Evolutionary conservation across 1,284 basidiomycete genomes (phyloP), one percentile per base, ranked within the genome.

Genomic region (Fistulina hepatica): DNA sequence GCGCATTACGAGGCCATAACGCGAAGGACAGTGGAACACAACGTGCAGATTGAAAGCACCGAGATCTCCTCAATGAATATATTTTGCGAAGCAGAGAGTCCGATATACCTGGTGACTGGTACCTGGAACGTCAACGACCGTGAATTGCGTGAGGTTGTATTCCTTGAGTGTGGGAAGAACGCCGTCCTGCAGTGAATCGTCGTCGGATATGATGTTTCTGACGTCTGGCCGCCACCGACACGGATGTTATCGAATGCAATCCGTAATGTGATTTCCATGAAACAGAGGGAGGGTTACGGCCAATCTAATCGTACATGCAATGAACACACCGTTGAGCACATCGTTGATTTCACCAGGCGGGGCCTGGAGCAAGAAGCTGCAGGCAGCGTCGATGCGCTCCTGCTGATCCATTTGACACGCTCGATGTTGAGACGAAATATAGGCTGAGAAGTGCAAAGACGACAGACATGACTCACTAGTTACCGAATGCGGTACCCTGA

Each of bases 311-410:
- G 33, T 24, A 40, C 31, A 30, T 31, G 28, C 25, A 43, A 40
- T 24, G 28, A 37, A 48, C 61, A 50, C 46, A 85, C 85, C 89
- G 53, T 88, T 90, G 42, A 94, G 70, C 19, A 94, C 89, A 62
- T 94, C 91, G 56, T 93, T 94, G 50, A 94, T 91, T 63, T 97
- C 86, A 37, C 92, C 92, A 0, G 92, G 92, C 10, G 92, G 92
- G 1, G 86, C 78, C 57, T 94, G 91, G 2, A 88, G 69, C 22
- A 97, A 67, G 51, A 95, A 89, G 36, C 65, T 65, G 12, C 81
- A 78, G 6, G 84, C 90, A 9, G 71, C 69, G 51, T 75, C 64
- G 34, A 85, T 74, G 20, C 78, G 73, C 51, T 80, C 73, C 39
- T 65, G 58, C 34, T 67, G 53, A 44, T 75, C 71, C 76, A 81